Evolutionary conservation across 1,284 basidiomycete species (phyloP), one percentile per base, ranked within the genome.

Genomic region (Puccinia horiana): DNA sequence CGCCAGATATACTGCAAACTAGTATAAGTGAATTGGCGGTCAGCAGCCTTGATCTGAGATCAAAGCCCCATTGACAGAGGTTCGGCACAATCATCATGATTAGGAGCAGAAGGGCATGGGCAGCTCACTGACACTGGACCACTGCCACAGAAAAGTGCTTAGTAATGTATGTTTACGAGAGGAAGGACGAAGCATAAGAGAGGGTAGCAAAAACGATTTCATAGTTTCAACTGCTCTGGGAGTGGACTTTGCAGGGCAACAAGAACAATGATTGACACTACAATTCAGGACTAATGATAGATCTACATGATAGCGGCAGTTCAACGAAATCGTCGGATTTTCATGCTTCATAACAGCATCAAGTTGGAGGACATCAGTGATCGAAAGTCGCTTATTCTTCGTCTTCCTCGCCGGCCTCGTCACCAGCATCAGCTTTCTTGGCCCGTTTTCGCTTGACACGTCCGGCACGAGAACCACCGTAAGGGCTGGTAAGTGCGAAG

Each of bases 381-480:
- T 72, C 20, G 44, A 2, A n/a, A 32, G 5, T 1, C 42, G 47
- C 58, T 72, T 87, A 86, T 84, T 98, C 96, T 85, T 95, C 95
- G 86, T 93, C 95, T 82, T 92, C 96, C 79, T 92, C 95, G 83
- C 91, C 95, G 84, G 91, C 96, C 85, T 92, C 95, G 86, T 93
- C 94, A 89, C 92, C 93, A 90, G 93, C 95, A 85, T 93, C 94
- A 83, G 96, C 95, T 79, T 94, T 94, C 85, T 92, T 92, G 85
- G 93, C 93, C 87, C 96, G 94, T 94, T 98, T 98, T 89, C 97
- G 92, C 93, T 99, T 98, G 88, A 98, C 95, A 87, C 97, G 96
- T 86, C 97, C 96, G 84, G 96, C 90, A 85, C 96, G 94, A 86
- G 93, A 96, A 88, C 96, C 96, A 88, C 96, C 97, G 88, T 96